Percentiles rank a stretch among this genome's conserved stretches.
phyloP scores from a whole-genome alignment of 1,284 basidiomycete genomes.

The Mycena sp. region DNA sequence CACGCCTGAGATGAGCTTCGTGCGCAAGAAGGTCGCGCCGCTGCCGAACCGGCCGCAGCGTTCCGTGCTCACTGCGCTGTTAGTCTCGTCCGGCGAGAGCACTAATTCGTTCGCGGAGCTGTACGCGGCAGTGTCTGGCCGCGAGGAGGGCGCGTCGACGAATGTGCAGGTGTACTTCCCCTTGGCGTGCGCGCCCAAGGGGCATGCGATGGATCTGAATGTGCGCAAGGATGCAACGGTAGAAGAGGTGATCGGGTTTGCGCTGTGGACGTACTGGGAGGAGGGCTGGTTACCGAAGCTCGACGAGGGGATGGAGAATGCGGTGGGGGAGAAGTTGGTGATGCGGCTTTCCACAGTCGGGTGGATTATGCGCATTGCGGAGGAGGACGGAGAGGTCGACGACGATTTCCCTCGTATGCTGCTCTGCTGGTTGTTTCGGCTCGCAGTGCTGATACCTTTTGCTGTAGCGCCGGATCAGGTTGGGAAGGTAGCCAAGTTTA shows the following conservation, averaged over 20 bases:
- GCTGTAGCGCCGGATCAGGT: slow-evolving; percentile 89
- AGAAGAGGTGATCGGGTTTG: slow-evolving; percentile 96
- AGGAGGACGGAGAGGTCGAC: slow-evolving; percentile 98
- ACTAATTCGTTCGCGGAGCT: slow-evolving; percentile 85
- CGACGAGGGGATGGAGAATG: slow-evolving; percentile 67
- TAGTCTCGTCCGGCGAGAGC: slow-evolving; percentile 65
- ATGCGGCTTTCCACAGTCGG: slow-evolving; percentile 78
- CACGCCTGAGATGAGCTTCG: slow-evolving; percentile 54
- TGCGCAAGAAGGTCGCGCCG: slow-evolving; percentile 58
- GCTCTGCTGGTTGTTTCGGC: not conserved
- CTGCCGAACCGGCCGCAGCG: slow-evolving; percentile 44
- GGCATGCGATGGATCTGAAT: slow-evolving; percentile 67
- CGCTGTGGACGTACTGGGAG: slow-evolving; percentile 93
- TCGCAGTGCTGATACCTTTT: slow-evolving; percentile 11
- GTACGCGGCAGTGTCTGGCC: slow-evolving; percentile 84
- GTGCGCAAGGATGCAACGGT: slow-evolving; percentile 91
- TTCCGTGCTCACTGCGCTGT: slow-evolving; percentile 74
- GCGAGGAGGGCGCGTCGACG: slow-evolving; percentile 70
- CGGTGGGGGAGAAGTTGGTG: slow-evolving; percentile 70
- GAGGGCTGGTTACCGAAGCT: slow-evolving; percentile 84
- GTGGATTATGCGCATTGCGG: slow-evolving; percentile 95
- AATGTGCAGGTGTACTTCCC: slow-evolving; percentile 91
- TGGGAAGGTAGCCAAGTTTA: slow-evolving; percentile 88
- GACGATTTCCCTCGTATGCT: slow-evolving; percentile 94
- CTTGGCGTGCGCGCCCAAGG: slow-evolving; percentile 71